These are phyloP conservation scores for Russula brevipes DNA, from an alignment of 768 basidiomycete genomes.

Conservation along the genomic window DNA sequence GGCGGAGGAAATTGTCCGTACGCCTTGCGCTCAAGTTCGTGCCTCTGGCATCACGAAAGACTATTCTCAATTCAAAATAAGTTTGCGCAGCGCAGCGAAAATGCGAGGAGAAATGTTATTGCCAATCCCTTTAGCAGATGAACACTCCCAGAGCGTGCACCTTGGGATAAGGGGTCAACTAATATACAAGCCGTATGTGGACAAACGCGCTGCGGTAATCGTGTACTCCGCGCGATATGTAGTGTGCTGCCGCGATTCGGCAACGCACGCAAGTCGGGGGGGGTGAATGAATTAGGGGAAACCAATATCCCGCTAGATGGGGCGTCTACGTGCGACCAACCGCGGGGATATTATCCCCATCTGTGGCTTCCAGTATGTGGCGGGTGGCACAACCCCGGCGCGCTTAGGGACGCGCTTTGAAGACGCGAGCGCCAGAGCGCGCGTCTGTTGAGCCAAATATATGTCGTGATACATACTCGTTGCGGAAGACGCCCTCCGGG, in stretches of 20 bases:
- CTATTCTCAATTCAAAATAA: neutral
- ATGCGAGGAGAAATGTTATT: neutral
- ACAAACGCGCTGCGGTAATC: neutral
- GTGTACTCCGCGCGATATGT: neutral
- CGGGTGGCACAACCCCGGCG: neutral
- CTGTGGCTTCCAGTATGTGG: constrained; percentile 3
- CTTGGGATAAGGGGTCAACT: neutral
- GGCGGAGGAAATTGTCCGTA: neutral
- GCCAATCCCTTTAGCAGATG: neutral
- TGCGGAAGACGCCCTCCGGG: constrained; percentile 72
- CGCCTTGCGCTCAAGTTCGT: neutral
- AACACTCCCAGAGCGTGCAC: neutral
- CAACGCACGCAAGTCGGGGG: neutral
- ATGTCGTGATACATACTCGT: constrained; percentile 87
- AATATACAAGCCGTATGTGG: neutral
- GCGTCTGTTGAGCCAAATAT: constrained; percentile 56
- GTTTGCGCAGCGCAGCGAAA: neutral
- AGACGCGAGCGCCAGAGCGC: constrained; percentile 41
- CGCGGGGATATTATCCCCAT: constrained; percentile 16
- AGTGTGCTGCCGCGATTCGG: neutral
- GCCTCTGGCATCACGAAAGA: neutral
- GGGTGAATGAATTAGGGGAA: neutral
- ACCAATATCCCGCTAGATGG: neutral
- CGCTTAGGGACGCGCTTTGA: constrained; percentile 37
- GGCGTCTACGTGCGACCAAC: neutral